Evolutionary conservation across 441 rosid species (phyloP).

Genomic region (Gossypium davidsonii): DNA sequence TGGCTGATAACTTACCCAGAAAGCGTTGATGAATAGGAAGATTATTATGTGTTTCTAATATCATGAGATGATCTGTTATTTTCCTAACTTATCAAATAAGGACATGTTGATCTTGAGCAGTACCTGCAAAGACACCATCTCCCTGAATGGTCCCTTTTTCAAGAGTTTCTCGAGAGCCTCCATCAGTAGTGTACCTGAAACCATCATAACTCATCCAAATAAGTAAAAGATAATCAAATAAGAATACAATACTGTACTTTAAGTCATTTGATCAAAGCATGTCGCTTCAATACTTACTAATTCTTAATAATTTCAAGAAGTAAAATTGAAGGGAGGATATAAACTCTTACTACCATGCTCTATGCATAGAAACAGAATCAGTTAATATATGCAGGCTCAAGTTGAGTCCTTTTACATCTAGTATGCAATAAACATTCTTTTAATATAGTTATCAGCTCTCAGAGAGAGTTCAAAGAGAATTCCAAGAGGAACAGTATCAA

Average conservation of each 20-base stretch:
- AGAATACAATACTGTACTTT: not conserved
- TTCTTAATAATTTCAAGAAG: not conserved
- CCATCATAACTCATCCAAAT: slow-evolving; percentile 15
- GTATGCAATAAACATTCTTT: not conserved
- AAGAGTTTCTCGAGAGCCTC: slow-evolving; percentile 68
- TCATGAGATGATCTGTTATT: not conserved
- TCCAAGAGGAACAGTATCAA: not conserved
- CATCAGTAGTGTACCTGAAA: slow-evolving; percentile 86
- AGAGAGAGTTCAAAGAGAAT: not conserved
- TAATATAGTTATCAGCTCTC: not conserved
- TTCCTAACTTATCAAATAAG: not conserved
- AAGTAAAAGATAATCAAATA: slow-evolving; percentile 7
- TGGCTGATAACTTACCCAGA: not conserved
- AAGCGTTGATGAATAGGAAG: not conserved
- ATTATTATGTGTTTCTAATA: not conserved
- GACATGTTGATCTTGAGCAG: not conserved
- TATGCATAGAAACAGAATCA: not conserved
- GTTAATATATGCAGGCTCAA: not conserved
- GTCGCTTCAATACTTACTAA: too few relatives aligned
- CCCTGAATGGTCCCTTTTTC: slow-evolving; percentile 66
- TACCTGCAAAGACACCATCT: slow-evolving; percentile 76
- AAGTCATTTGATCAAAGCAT: not conserved
- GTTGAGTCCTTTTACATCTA: not conserved
- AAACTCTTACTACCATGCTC: not conserved
- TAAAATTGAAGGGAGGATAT: not conserved